Evolutionary conservation across 2,329 filamentous ascomycete species (phyloP), one percentile per base, ranked within the genome.

Genomic region (Alternaria triticina): DNA sequence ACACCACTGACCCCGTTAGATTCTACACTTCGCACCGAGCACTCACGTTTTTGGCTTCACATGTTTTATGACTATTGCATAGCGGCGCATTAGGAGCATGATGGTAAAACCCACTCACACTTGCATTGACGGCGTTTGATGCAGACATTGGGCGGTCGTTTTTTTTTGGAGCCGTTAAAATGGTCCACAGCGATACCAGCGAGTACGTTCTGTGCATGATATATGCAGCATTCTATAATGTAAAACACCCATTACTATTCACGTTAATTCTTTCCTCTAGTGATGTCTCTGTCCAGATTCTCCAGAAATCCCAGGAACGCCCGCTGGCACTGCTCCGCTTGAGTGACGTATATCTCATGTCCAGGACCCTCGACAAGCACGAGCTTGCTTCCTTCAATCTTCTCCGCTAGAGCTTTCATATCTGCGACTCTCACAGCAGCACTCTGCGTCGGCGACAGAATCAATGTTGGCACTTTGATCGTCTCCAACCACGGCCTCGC

Each of bases 291-390:
- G 20, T 52, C 11, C 13, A 55, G 8, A 8, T 25, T 20, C 10
- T 46, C 13, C 33, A 77, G 69, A 28, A 88, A 79, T 0, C 83
- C 84, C 0, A 76, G 52, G 12, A 74, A 76, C 2, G 52, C 56
- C 17, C 25, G 45, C 59, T 78, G 76, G 60, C 72, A 79, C 46
- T 61, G 64, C 36, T 73, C 69, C 1, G 76, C 66, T 27, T 69
- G 59, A 3, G 74, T 76, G 6, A 78, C 71, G 58, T 77, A 79
- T n/a, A 79, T 79, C 66, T 80, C 77, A 65, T 80, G 78, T 7
- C 76, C 77, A 13, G 64, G 65, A 2, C 71, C 76, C 44, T 74
- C 65, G 11, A 80, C 54, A 11, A 76, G 55, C 60, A 70, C 76
- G 40, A 79, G 22, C 28, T 50, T 69, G 27, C 72, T 64, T 6